Percentiles rank a stretch among this genome's conserved stretches.
These are phyloP conservation scores for Penicillium aurantiogriseum DNA, from an alignment of 2,329 filamentous ascomycete genomes.

Conservation along the genomic window DNA sequence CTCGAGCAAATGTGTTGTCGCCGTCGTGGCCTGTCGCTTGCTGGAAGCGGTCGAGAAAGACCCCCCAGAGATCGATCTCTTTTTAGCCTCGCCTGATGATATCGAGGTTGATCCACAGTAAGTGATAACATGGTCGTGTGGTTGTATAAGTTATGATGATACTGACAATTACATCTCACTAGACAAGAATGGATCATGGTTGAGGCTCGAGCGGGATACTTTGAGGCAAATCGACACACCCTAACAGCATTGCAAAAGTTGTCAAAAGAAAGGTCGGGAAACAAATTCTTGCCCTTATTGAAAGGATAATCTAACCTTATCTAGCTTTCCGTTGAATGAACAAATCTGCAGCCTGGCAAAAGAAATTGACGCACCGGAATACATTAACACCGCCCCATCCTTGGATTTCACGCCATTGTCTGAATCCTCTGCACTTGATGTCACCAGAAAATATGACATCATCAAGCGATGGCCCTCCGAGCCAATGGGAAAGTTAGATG, in stretches of 20 bases:
- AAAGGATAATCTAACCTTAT: conserved; percentile 2
- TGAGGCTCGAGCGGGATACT: conserved; percentile 71
- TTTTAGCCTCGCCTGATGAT: conserved; percentile 63
- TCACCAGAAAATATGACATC: conserved; percentile 48
- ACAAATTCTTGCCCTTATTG: too few species aligned
- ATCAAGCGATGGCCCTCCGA: conserved; percentile 54
- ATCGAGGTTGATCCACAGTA: conserved; percentile 66
- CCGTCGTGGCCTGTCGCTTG: conserved; percentile 68
- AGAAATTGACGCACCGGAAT: conserved; percentile 51
- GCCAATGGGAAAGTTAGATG: conserved; percentile 56
- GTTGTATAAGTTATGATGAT: not conserved
- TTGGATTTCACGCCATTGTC: conserved; percentile 52
- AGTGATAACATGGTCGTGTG: not conserved
- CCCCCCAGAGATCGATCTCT: conserved; percentile 72
- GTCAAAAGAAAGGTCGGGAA: conserved; percentile 50
- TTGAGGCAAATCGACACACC: conserved; percentile 71
- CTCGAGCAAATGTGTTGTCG: conserved; percentile 63
- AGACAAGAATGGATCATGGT: conserved; percentile 71
- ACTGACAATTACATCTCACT: not conserved
- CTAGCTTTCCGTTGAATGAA: conserved; percentile 46
- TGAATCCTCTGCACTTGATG: conserved; percentile 33
- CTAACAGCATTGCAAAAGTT: conserved; percentile 70
- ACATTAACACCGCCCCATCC: conserved; percentile 51
- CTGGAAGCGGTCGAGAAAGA: conserved; percentile 61
- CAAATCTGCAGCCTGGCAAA: conserved; percentile 42